phyloP scores from a whole-genome alignment of 345 rosid genomes.

The rapeseed (Brassica napus) region Da-Ae NC_063449.1:39612001-39612500 shows the following conservation, averaged over 20 bases:
- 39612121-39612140: slow-evolving; percentile 22
- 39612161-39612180: slow-evolving; percentile 46
- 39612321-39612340: slow-evolving; percentile 13
- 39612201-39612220: not conserved
- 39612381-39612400: not conserved
- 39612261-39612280: not conserved
- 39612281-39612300: not conserved
- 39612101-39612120: not conserved
- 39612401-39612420: not conserved
- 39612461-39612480: not conserved
- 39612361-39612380: not conserved
- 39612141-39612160: slow-evolving; percentile 38
- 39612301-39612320: not conserved
- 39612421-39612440: not conserved
- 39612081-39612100: slow-evolving; percentile 24
- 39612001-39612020: slow-evolving; percentile 10
- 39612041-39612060: not conserved
- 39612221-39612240: slow-evolving; percentile 18
- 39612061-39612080: not conserved
- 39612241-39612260: slow-evolving; percentile 30
- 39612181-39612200: slow-evolving; percentile 28
- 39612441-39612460: not conserved
- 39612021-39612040: not conserved
- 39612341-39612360: not conserved
- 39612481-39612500: not conserved